Percentiles rank a stretch among this genome's conserved stretches.
phyloP scores from a whole-genome alignment of 768 basidiomycete genomes.

The Russula olivacea region DNA sequence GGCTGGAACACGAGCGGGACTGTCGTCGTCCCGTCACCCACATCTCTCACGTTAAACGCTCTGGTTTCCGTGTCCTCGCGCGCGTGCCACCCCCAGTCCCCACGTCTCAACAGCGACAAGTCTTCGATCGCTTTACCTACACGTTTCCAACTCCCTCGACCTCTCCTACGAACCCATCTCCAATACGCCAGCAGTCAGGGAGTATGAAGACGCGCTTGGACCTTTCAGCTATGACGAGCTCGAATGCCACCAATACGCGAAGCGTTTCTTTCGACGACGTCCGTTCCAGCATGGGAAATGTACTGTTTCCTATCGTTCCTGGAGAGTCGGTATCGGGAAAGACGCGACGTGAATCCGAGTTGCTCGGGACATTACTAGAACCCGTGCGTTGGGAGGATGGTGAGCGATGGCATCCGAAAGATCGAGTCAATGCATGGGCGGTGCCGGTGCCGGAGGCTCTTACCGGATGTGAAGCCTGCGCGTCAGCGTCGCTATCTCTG shows the following conservation, averaged over 20 bases:
- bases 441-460: conserved; percentile 12
- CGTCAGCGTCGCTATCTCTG: conserved; percentile 9
- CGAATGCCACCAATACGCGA: conserved; percentile 12
- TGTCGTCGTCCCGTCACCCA: background rate
- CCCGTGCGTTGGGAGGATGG: conserved; percentile 18
- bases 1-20: conserved; percentile 16
- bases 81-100: conserved; percentile 1
- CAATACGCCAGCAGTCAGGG: conserved; percentile 10
- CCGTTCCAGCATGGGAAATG: conserved; percentile 18
- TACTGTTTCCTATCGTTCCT: conserved; percentile 16
- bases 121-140: conserved; percentile 22
- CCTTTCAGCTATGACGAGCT: background rate
- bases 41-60: background rate
- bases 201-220: conserved; percentile 6
- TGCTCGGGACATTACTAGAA: conserved; percentile 11
- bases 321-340: conserved; percentile 5
- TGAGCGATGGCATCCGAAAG: conserved; percentile 13
- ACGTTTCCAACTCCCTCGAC: conserved; percentile 16
- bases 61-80: conserved; percentile 10
- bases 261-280: conserved; percentile 24
- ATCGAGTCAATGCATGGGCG: conserved; percentile 2
- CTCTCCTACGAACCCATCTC: background rate
- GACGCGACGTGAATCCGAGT: conserved; percentile 19
- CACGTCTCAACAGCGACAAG: background rate
- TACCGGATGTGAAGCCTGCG: conserved; percentile 19